Base-by-base conservation (phyloP, 352 stramenopile species). In the Globisporangium okanoganense region DNA sequence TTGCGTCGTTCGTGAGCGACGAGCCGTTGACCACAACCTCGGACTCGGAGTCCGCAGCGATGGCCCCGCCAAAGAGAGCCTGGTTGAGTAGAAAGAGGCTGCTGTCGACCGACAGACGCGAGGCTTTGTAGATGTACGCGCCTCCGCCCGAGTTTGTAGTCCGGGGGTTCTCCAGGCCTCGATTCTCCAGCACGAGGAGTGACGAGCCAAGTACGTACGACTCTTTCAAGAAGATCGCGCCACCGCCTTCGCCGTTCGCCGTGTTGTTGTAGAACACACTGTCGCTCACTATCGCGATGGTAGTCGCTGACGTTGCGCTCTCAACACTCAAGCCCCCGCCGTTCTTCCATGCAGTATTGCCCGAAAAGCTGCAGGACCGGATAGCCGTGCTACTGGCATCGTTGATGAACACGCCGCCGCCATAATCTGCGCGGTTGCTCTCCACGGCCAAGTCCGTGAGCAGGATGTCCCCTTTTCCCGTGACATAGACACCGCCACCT, bases 261-360 rank as follows among this genome's bases (percentile, higher is more conserved):
- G 69, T 71, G 47, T 82, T 82, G 44, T 82, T 82, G 67, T 82
- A 82, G 12, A 80, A 75, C 7, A 80, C 59, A 24, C 66, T 77
- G 9, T 48, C 29, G 1, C 14, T 47, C 13, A 63, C 31, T 13
- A 49, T 47, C 0, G 57, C 35, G 20, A 6, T 40, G 5, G 43
- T 20, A 18, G 57, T 20, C 18, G 36, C 22, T 22, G 20, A 20
- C 5, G 31, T 48, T 18, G 40, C 27, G 29, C 40, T 63, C 20
- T 59, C 55, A 27, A 54, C 49, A 36, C 54, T 73, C 10, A 82
- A 22, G 8, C 71, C 74, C 0, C 52, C 60, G 5, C 74, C 74
- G 27, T 51, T 13, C 24, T 58, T 56, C 7, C 47, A 55, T 20
- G 71, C 74, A 5, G 31, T 14, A 40, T 82, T 82, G 14, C 55